These are phyloP conservation scores for Monilinia vaccinii-corymbosi DNA, from an alignment of 2,329 filamentous ascomycete genomes.

Conservation along the genomic window DNA sequence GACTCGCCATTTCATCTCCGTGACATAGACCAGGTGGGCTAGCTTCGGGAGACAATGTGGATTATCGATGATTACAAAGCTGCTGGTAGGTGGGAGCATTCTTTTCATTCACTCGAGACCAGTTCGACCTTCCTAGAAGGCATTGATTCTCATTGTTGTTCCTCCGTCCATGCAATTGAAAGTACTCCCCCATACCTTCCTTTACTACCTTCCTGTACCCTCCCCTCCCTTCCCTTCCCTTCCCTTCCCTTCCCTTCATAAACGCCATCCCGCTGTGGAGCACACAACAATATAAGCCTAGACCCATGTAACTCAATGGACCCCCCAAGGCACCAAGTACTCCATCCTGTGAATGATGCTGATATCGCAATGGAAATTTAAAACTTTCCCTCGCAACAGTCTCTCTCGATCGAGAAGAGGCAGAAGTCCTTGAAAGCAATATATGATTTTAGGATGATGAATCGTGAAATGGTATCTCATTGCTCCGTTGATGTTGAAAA, in stretches of 20 bases:
- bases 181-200: background rate
- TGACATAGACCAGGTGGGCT: background rate
- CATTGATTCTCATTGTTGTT: background rate
- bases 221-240: background rate
- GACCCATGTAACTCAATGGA: background rate
- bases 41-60: background rate
- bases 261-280: background rate
- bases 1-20: background rate
- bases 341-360: background rate
- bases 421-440: background rate
- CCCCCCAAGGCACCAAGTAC: background rate
- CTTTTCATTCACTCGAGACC: background rate
- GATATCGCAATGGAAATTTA: background rate
- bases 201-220: too few species aligned
- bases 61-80: background rate
- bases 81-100: background rate
- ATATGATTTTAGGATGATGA: background rate
- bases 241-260: background rate
- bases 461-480: background rate
- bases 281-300: background rate
- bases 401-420: too few species aligned
- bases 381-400: too few species aligned
- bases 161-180: background rate
- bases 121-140: background rate
- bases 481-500: background rate